Conservation (phyloP, 352 stramenopile genomes). For the Phytophthora fragariae region DNA sequence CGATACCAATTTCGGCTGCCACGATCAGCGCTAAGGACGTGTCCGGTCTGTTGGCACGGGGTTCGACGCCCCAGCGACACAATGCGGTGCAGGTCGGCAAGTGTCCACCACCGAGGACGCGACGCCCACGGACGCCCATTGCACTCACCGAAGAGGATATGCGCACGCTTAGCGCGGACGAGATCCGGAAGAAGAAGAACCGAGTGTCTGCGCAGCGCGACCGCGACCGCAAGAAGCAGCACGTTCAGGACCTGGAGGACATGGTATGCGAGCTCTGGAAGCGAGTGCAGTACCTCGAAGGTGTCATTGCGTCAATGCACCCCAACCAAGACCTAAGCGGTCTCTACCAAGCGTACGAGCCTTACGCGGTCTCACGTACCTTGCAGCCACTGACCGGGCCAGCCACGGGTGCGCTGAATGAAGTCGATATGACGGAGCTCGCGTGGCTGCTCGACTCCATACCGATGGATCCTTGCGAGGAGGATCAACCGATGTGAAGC, state of each 20-base stretch:
- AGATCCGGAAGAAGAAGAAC: slow-evolving; percentile 77
- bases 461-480: slow-evolving; percentile 30
- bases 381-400: slow-evolving; percentile 22
- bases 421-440: slow-evolving; percentile 42
- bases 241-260: slow-evolving; percentile 62
- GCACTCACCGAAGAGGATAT: slow-evolving; percentile 61
- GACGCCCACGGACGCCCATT: slow-evolving; percentile 48
- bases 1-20: slow-evolving; percentile 22
- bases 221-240: slow-evolving; percentile 66
- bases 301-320: slow-evolving; percentile 47
- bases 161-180: slow-evolving; percentile 47
- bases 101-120: slow-evolving; percentile 38
- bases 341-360: slow-evolving; percentile 49
- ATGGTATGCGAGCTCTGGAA: slow-evolving; percentile 67
- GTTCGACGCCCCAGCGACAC: slow-evolving; percentile 30
- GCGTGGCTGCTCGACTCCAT: slow-evolving; percentile 43
- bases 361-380: slow-evolving; percentile 32
- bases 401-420: slow-evolving; percentile 16
- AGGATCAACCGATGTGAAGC: slow-evolving; percentile 28
- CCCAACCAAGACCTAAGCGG: slow-evolving; percentile 46
- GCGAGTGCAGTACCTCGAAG: slow-evolving; percentile 68
- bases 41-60: slow-evolving; percentile 34
- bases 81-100: slow-evolving; percentile 38
- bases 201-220: slow-evolving; percentile 65
- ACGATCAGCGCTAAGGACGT: slow-evolving; percentile 42